Conservation (phyloP, 1,284 basidiomycete genomes). For the Moesziomyces aphidis region DNA sequence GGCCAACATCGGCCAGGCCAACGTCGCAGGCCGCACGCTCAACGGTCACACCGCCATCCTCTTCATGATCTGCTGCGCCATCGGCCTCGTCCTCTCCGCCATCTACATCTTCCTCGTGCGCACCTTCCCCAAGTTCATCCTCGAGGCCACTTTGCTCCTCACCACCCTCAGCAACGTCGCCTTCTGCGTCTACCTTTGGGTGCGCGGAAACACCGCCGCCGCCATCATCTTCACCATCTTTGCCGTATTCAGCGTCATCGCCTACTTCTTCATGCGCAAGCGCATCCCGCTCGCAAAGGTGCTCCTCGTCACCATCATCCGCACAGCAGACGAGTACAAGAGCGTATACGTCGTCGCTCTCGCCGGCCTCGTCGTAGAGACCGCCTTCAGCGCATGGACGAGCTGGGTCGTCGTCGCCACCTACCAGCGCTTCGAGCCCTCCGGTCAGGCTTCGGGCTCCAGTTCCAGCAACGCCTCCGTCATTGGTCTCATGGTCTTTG, state of each 20-base stretch:
- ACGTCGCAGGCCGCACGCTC: constrained; percentile 80
- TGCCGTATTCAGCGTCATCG: constrained; percentile 57
- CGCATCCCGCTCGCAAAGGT: constrained; percentile 61
- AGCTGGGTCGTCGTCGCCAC: constrained; percentile 58
- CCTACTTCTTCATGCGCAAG: constrained; percentile 62
- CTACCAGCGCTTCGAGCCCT: constrained; percentile 59
- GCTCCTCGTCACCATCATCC: constrained; percentile 54
- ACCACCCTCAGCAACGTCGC: constrained; percentile 54
- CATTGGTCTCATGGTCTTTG: constrained; percentile 62
- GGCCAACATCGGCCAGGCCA: constrained; percentile 69
- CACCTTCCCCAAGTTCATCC: constrained; percentile 76
- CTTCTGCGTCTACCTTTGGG: constrained; percentile 55
- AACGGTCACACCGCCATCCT: constrained; percentile 77
- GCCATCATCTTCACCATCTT: constrained; percentile 64
- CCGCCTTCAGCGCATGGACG: constrained; percentile 57
- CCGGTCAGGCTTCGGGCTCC: constrained; percentile 37
- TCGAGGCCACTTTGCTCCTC: constrained; percentile 57
- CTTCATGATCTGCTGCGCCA: constrained; percentile 76
- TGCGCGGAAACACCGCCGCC: constrained; percentile 47
- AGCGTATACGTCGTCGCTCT: constrained; percentile 58
- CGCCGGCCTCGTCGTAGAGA: constrained; percentile 48
- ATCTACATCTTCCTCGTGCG: constrained; percentile 75
- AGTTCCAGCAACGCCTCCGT: constrained; percentile 43
- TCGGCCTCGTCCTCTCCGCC: constrained; percentile 73
- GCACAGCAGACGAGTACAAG: constrained; percentile 58